Conservation (phyloP, 768 basidiomycete species). For the Boletellus sp. region DNA sequence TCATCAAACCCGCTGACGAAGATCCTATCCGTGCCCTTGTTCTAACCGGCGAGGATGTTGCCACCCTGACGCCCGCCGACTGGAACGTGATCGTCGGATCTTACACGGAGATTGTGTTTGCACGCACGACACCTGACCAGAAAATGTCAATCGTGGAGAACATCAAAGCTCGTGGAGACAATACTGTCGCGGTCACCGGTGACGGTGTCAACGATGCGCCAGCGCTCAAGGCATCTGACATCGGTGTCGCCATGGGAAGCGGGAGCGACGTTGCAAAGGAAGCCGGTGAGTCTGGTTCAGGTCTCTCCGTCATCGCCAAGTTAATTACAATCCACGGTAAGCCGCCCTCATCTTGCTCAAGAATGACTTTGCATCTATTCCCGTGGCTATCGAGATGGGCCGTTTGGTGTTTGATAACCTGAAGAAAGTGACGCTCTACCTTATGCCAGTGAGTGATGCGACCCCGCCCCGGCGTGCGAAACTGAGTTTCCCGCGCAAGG, state of each 20-base stretch:
- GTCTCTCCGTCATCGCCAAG: neutral
- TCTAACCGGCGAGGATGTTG: constrained; percentile 43
- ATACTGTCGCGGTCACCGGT: constrained; percentile 51
- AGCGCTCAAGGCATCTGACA: constrained; percentile 49
- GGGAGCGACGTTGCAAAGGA: constrained; percentile 53
- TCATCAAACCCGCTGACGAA: constrained; percentile 37
- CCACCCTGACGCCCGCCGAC: constrained; percentile 32
- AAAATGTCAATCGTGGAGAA: constrained; percentile 57
- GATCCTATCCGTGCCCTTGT: constrained; percentile 39
- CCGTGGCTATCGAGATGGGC: constrained; percentile 55
- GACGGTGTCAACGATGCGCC: constrained; percentile 58
- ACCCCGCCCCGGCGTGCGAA: neutral
- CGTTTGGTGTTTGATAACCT: constrained; percentile 58
- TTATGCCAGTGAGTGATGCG: constrained; percentile 37
- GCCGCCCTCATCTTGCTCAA: constrained; percentile 51
- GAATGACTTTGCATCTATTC: constrained; percentile 58
- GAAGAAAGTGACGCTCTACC: constrained; percentile 47
- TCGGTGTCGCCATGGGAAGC: constrained; percentile 53
- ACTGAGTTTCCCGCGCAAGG: constrained; percentile 21
- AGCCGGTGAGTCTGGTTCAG: constrained; percentile 37
- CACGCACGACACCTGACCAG: constrained; percentile 54
- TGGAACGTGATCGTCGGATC: constrained; percentile 38
- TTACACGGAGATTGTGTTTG: constrained; percentile 49
- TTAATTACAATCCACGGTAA: constrained; percentile 6
- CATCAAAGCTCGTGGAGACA: constrained; percentile 44